Percentiles rank a stretch among this genome's conserved stretches.
These are phyloP conservation scores for Irpex sp. DNA, from an alignment of 1,284 basidiomycete genomes.

Conservation along the genomic window DNA sequence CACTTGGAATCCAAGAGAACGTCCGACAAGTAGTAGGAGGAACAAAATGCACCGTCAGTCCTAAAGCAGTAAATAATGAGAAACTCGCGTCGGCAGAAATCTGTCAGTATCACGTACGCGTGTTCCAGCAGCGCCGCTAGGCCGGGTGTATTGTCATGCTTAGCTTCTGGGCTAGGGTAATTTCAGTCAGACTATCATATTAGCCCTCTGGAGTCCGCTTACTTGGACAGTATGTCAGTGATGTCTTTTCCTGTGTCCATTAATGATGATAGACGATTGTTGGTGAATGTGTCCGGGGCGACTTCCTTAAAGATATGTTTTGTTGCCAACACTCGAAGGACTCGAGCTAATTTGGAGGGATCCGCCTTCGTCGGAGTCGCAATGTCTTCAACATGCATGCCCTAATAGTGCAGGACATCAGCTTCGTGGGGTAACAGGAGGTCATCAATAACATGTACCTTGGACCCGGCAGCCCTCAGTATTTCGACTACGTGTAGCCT, in stretches of 20 bases:
- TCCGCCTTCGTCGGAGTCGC: slow-evolving; percentile 27
- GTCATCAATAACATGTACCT: neutral
- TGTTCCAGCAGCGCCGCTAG: neutral
- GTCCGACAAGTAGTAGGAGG: slow-evolving; percentile 31
- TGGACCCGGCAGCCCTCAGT: neutral
- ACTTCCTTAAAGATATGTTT: slow-evolving; percentile 41
- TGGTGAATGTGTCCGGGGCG: slow-evolving; percentile 37
- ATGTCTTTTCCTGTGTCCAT: slow-evolving; percentile 37
- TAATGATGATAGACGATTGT: slow-evolving; percentile 37
- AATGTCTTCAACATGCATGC: slow-evolving; percentile 33
- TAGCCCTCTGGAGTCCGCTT: too few species aligned
- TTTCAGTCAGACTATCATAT: neutral
- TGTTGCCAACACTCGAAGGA: slow-evolving; percentile 36
- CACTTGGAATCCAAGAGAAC: slow-evolving; percentile 29
- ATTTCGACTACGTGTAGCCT: neutral
- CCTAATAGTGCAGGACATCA: slow-evolving; percentile 16
- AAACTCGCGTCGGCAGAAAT: too few species aligned
- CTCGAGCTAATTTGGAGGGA: slow-evolving; percentile 32
- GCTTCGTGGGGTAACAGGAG: too few species aligned
- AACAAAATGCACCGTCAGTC: too few species aligned
- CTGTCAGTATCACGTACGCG: neutral
- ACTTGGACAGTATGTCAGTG: neutral
- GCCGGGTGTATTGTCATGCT: slow-evolving; percentile 6
- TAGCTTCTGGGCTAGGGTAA: slow-evolving; percentile 2
- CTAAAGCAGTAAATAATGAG: too few species aligned